Base-by-base conservation (phyloP, 2,329 filamentous ascomycete species). In the Aspergillus fumigatiaffinis region DNA sequence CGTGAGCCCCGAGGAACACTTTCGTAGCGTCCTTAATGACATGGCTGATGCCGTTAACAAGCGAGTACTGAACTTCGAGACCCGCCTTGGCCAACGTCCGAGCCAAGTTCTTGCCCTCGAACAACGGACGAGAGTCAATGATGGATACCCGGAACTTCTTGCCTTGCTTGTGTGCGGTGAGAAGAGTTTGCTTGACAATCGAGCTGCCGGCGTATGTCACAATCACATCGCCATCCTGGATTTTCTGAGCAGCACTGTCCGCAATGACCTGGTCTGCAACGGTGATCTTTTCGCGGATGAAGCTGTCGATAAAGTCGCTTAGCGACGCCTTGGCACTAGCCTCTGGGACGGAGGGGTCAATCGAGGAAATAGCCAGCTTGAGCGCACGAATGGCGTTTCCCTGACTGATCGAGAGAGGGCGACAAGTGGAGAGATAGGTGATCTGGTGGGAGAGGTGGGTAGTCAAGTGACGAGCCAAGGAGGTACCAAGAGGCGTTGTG, bases 401-500 rank as follows among this genome's bases (percentile, higher is more conserved):
- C 87, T 97, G 96, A 60, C 91, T 91, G 75, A 96, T 94, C 64
- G 91, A 95, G 77, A 99, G 90, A 35, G 94, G 92, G n/a, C 94
- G 87, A 70, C 92, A 97, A 64, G 91, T 91, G 59, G 91, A 90
- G 59, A 99, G 84, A 71, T 95, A 97, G 63, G 95, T 92, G 69
- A 99, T 97, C 76, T 99, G 94, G 41, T 92, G 91, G 68, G 92
- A 94, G 58, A 99, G 86, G 74, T 97, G 91, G 10, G 90, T 89
- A 32, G 91, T 94, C 67, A 99, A 87, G 78, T 99, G 92, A 35
- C 94, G 88, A 21, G 92, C 89, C 46, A 99, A 84, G 44, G 92
- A 92, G 57, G 88, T 92, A 44, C 89, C 89, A 26, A 87, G 81
- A 4, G 94, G 94, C 1, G 93, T 97, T 50, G 86, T 89, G 75